Conservation (phyloP, 2,329 filamentous ascomycete genomes). For the Polytolypa hystricis region DNA sequence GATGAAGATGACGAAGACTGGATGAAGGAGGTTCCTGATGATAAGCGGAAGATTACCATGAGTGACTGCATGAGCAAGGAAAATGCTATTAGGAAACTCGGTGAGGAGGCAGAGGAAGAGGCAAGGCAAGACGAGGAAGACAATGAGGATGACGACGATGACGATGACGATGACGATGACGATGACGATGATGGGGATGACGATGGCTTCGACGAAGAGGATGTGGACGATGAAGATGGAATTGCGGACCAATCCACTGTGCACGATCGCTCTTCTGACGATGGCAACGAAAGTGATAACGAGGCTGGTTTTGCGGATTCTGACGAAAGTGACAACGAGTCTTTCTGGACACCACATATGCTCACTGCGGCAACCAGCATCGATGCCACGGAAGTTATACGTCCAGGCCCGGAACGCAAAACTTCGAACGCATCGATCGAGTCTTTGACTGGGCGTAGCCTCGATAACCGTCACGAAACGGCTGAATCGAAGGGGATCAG, state of each 20-base stretch:
- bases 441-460: conserved; percentile 27
- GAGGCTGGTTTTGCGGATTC: conserved; percentile 60
- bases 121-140: conserved; percentile 64
- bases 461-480: conserved; percentile 18
- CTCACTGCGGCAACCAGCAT: conserved; percentile 42
- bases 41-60: conserved; percentile 66
- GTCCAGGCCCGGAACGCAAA: conserved; percentile 35
- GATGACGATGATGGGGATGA: conserved; percentile 41
- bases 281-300: conserved; percentile 74
- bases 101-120: conserved; percentile 84
- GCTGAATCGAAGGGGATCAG: conserved; percentile 18
- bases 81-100: conserved; percentile 73
- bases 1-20: conserved; percentile 80
- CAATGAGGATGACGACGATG: conserved; percentile 42
- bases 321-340: conserved; percentile 54
- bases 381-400: conserved; percentile 40
- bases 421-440: conserved; percentile 45
- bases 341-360: conserved; percentile 48
- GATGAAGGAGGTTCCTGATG: conserved; percentile 60
- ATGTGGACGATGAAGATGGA: conserved; percentile 50
- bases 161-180: conserved; percentile 41
- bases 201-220: conserved; percentile 58
- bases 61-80: conserved; percentile 85
- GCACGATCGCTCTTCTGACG: conserved; percentile 24
- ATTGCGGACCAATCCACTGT: too few species aligned